These are phyloP conservation scores for Kregervanrija fluxuum DNA, from an alignment of 805 yeast genomes.

Conservation along the genomic window DNA sequence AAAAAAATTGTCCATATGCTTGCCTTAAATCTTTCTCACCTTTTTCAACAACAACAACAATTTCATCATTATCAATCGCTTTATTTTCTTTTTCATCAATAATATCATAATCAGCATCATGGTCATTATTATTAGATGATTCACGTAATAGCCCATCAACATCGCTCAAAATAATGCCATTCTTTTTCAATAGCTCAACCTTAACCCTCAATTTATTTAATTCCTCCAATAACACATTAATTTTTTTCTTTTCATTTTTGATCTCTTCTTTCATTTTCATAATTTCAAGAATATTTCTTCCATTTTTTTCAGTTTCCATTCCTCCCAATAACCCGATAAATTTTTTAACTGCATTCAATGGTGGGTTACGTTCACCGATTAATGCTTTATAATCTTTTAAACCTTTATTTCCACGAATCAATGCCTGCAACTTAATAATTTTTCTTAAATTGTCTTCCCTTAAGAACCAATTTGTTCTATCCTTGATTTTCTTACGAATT, in stretches of 20 bases:
- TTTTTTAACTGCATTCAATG: slow-evolving; percentile 64
- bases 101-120: slow-evolving; percentile 68
- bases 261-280: slow-evolving; percentile 28
- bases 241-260: slow-evolving; percentile 58
- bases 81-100: slow-evolving; percentile 29
- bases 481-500: slow-evolving; percentile 30
- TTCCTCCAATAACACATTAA: slow-evolving; percentile 65
- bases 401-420: slow-evolving; percentile 58
- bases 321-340: slow-evolving; percentile 68
- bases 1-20: slow-evolving; percentile 70
- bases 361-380: slow-evolving; percentile 66
- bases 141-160: slow-evolving; percentile 29
- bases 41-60: slow-evolving; percentile 22
- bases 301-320: slow-evolving; percentile 45
- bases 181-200: slow-evolving; percentile 68
- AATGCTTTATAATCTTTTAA: slow-evolving; percentile 69
- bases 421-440: slow-evolving; percentile 68
- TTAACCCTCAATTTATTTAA: slow-evolving; percentile 74
- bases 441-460: slow-evolving; percentile 41
- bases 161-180: slow-evolving; percentile 73
- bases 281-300: slow-evolving; percentile 5
- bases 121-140: slow-evolving; percentile 3
- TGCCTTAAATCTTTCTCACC: slow-evolving; percentile 48
- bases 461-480: slow-evolving; percentile 41
- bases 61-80: neutral